phyloP scores from a whole-genome alignment of 768 basidiomycete genomes.

The Ephemerocybe angulata region DNA sequence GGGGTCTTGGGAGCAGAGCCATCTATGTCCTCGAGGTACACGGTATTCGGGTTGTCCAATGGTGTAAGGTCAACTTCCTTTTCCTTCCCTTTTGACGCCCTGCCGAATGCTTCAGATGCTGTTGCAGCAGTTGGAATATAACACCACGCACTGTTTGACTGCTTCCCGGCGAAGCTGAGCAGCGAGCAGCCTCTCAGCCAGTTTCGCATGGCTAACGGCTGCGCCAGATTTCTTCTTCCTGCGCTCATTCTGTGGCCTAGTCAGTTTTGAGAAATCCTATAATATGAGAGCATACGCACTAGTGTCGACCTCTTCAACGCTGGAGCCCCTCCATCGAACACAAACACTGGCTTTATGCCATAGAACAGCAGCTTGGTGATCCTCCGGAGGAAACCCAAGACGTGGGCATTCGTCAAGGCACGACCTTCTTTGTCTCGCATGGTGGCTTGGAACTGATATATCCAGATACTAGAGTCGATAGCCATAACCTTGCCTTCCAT shows the following conservation, averaged over 20 bases:
- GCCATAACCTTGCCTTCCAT: slow-evolving; percentile 94
- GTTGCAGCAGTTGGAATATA: slow-evolving; percentile 1
- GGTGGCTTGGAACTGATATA: slow-evolving; percentile 99
- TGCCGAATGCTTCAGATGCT: not conserved
- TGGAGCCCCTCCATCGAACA: slow-evolving; percentile 97
- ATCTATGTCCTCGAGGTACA: slow-evolving; percentile 88
- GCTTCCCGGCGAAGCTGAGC: slow-evolving; percentile 92
- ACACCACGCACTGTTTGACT: slow-evolving; percentile 48
- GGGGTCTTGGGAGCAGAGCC: slow-evolving; percentile 52
- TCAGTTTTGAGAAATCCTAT: not conserved
- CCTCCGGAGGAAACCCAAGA: slow-evolving; percentile 84
- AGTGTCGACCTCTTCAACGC: slow-evolving; percentile 85
- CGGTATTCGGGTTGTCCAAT: slow-evolving; percentile 63
- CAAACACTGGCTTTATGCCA: slow-evolving; percentile 97
- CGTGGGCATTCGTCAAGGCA: slow-evolving; percentile 87
- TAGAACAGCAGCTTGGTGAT: slow-evolving; percentile 95
- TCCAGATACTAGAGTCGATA: slow-evolving; percentile 99
- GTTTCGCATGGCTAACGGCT: slow-evolving; percentile 74
- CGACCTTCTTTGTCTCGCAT: slow-evolving; percentile 98
- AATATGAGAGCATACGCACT: slow-evolving; percentile 41
- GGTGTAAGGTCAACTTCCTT: slow-evolving; percentile 38
- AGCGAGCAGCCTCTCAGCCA: slow-evolving; percentile 89
- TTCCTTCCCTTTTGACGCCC: slow-evolving; percentile 39
- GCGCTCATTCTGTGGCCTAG: slow-evolving; percentile 62
- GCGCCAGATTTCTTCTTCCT: slow-evolving; percentile 91